Evolutionary conservation across 140 eudicot genomes (phyloP), one percentile per base, ranked within the genome.

Genomic region (Senecio squalidus): DNA sequence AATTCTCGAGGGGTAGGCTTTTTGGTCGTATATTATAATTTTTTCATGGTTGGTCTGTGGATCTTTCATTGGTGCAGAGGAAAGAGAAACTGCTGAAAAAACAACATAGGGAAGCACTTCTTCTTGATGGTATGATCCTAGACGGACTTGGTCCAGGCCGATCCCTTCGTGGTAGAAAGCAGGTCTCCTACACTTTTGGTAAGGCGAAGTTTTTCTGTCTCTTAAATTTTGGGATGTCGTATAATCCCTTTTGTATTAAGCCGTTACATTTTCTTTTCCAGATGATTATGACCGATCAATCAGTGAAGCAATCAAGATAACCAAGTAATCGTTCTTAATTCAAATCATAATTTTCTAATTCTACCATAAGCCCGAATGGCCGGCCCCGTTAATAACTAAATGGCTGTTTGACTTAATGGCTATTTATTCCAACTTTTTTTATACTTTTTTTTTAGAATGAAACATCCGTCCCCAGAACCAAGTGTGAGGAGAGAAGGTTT

Each of bases 111-210:
- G 84, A 92, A 64, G 99, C 99, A 26, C 84, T 92, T 54, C 81
- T 92, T 62, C 86, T 92, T 15, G 90, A 92, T 60, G 83, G 76
- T 67, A 75, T 84, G 86, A 74, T 92, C 47, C 69, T 92, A 50
- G 93, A 92, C 60, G 99, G 76, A 16, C 68, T 79, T 49, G 89
- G 73, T 59, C 79, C 77, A 2, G 99, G 99, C 25, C 87, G 96
- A 40, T 88, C 96, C 22, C 96, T 82, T 55, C 99, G 99, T 73
- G 96, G 90, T 75, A 87, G 99, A 71, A 92, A 92, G 72, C 95
- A 86, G 62, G 96, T 92, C 45, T 82, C 99, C 22, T 92, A 92
- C 67, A 92, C 99, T 56, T 92, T 92, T 72, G 99, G 98, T 92
- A 77, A 77, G 89, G 34, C 39, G 27, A 20, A 29, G 3, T 44